Conservation (phyloP, 345 rosid genomes). For the Arabis hirsuta region DNA sequence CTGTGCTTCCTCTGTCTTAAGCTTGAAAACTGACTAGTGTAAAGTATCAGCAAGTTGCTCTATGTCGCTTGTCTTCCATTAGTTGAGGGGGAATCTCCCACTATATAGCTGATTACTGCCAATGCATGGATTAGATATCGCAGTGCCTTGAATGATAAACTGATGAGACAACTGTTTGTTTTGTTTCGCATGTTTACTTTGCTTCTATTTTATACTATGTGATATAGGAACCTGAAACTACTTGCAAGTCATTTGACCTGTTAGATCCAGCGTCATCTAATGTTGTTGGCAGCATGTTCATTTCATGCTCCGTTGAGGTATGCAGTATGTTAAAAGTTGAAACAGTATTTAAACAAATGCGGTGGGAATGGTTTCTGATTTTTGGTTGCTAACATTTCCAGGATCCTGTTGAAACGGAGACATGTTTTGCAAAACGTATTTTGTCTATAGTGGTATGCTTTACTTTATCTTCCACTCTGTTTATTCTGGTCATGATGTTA, state of each 20-base stretch:
- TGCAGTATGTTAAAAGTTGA: constrained; percentile 22
- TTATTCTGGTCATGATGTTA: constrained; percentile 8
- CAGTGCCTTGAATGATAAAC: constrained; percentile 7
- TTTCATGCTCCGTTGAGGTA: constrained; percentile 92
- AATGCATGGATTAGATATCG: constrained; percentile 9
- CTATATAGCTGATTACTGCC: background rate
- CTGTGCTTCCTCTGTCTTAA: background rate
- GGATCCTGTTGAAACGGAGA: constrained; percentile 96
- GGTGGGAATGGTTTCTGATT: constrained; percentile 32
- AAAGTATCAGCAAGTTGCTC: constrained; percentile 7
- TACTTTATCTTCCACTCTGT: background rate
- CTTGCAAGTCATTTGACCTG: constrained; percentile 63
- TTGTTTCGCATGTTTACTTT: constrained; percentile 1
- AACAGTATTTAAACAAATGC: background rate
- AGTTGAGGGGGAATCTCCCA: background rate
- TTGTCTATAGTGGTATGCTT: constrained; percentile 80
- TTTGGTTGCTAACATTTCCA: constrained; percentile 43
- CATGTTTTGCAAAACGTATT: constrained; percentile 76
- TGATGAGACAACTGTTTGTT: background rate
- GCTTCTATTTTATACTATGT: constrained; percentile 7
- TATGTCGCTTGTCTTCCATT: constrained; percentile 6
- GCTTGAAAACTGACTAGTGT: background rate
- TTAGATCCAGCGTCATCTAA: constrained; percentile 68
- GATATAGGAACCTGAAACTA: constrained; percentile 61
- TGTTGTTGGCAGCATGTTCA: constrained; percentile 67